These are phyloP conservation scores for Schwanniomyces polymorphus DNA, from an alignment of 805 yeast genomes.

Conservation along the genomic window DNA sequence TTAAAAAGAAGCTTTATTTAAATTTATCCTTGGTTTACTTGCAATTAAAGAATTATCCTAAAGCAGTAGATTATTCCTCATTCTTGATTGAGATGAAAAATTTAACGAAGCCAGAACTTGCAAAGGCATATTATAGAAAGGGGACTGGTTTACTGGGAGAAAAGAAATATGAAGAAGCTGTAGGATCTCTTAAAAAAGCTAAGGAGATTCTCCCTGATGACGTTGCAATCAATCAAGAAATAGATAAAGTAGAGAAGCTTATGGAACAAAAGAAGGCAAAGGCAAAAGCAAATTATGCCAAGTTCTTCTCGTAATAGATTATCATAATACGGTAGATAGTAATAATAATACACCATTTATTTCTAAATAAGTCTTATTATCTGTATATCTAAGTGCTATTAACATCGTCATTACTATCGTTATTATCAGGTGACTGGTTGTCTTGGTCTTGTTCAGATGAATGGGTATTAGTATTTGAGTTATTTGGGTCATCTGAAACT, in stretches of 20 bases:
- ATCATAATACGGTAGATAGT: background rate
- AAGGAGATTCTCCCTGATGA: slow-evolving; percentile 48
- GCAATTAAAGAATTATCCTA: slow-evolving; percentile 49
- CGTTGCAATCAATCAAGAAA: slow-evolving; percentile 44
- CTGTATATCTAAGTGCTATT: background rate
- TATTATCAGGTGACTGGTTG: slow-evolving; percentile 1
- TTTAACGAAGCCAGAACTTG: slow-evolving; percentile 39
- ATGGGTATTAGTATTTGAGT: slow-evolving; percentile 1
- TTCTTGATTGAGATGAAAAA: slow-evolving; percentile 54
- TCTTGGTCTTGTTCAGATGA: background rate
- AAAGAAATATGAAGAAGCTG: slow-evolving; percentile 51
- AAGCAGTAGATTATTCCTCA: slow-evolving; percentile 53
- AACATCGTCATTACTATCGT: slow-evolving; percentile 1
- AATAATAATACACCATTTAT: background rate
- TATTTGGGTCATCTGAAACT: slow-evolving; percentile 13
- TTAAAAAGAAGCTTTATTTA: slow-evolving; percentile 54
- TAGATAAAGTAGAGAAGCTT: slow-evolving; percentile 38
- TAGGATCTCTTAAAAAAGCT: slow-evolving; percentile 47
- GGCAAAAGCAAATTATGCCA: slow-evolving; percentile 58
- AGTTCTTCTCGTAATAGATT: slow-evolving; percentile 46
- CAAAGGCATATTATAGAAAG: slow-evolving; percentile 60
- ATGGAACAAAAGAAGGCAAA: slow-evolving; percentile 45
- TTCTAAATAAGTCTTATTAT: background rate
- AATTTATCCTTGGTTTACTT: slow-evolving; percentile 60
- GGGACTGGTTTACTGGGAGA: slow-evolving; percentile 46